These are phyloP conservation scores for Rhizopogon vesiculosus DNA, from an alignment of 768 basidiomycete species.

Conservation along the genomic window DNA sequence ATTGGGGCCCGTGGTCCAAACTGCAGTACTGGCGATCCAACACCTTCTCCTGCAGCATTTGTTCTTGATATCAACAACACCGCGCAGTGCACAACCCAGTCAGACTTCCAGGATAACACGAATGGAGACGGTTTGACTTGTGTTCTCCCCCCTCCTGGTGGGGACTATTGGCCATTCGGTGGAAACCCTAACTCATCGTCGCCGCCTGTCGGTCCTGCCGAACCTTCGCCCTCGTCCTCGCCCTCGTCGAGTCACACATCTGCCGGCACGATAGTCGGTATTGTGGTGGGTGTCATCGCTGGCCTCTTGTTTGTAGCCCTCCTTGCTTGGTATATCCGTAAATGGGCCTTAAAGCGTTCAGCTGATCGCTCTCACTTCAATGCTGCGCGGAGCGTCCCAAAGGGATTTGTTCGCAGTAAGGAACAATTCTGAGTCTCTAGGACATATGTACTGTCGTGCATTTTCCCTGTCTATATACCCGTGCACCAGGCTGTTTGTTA, in stretches of 20 bases:
- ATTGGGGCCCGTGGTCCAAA: conserved; percentile 66
- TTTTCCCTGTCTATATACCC: background rate
- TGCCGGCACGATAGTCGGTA: conserved; percentile 36
- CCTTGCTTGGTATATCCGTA: conserved; percentile 44
- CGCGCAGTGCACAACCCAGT: conserved; percentile 40
- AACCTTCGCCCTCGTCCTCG: conserved; percentile 5
- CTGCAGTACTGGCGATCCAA: conserved; percentile 45
- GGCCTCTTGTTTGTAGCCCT: conserved; percentile 39
- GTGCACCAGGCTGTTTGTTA: background rate
- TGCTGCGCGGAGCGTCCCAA: conserved; percentile 9
- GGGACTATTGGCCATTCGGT: conserved; percentile 71
- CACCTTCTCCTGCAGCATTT: conserved; percentile 56
- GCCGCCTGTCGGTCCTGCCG: conserved; percentile 14
- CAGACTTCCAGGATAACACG: conserved; percentile 44
- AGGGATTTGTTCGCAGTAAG: conserved; percentile 14
- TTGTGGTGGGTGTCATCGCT: conserved; percentile 47
- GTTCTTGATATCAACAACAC: conserved; percentile 46
- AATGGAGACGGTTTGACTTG: conserved; percentile 61
- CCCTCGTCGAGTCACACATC: conserved; percentile 21
- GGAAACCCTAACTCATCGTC: conserved; percentile 36
- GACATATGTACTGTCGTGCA: background rate
- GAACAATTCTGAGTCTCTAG: background rate
- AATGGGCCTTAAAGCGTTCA: conserved; percentile 36
- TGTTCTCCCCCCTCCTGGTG: conserved; percentile 60
- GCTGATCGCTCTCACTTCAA: conserved; percentile 18